Percentiles rank a stretch among this genome's conserved stretches.
Conservation (phyloP, 345 rosid genomes). For the Hibiscus mutabilis region DNA sequence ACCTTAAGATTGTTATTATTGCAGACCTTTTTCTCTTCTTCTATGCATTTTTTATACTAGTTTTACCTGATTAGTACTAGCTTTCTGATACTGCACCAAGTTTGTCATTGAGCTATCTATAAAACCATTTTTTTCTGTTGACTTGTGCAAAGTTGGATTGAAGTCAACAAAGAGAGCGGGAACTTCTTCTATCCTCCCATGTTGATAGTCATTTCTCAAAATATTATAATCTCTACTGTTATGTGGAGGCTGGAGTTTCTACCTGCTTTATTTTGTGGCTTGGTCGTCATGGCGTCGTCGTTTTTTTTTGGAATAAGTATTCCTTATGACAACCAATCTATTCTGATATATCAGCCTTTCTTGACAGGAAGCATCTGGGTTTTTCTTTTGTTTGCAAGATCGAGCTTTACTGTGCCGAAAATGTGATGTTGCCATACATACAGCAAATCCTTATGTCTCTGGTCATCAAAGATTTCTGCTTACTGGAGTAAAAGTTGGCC, state of each 20-base stretch:
- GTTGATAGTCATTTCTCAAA: not conserved
- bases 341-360: slow-evolving; percentile 5
- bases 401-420: slow-evolving; percentile 92
- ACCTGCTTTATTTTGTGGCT: not conserved
- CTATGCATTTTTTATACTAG: not conserved
- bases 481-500: slow-evolving; percentile 91
- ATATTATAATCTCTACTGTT: not conserved
- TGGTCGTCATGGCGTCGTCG: not conserved
- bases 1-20: not conserved
- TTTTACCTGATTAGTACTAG: not conserved
- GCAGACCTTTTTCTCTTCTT: not conserved
- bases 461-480: slow-evolving; percentile 87
- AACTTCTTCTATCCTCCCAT: not conserved
- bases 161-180: not conserved
- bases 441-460: slow-evolving; percentile 64
- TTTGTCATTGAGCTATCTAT: not conserved
- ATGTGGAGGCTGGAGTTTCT: not conserved
- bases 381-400: slow-evolving; percentile 95
- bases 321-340: not conserved
- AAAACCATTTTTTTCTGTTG: not conserved
- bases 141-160: not conserved
- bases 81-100: not conserved
- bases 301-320: not conserved
- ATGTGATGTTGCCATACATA: slow-evolving; percentile 84
- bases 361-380: slow-evolving; percentile 77